These are phyloP conservation scores for Coprinopsis cinerea DNA, from an alignment of 768 basidiomycete genomes.

Conservation along the genomic window DNA sequence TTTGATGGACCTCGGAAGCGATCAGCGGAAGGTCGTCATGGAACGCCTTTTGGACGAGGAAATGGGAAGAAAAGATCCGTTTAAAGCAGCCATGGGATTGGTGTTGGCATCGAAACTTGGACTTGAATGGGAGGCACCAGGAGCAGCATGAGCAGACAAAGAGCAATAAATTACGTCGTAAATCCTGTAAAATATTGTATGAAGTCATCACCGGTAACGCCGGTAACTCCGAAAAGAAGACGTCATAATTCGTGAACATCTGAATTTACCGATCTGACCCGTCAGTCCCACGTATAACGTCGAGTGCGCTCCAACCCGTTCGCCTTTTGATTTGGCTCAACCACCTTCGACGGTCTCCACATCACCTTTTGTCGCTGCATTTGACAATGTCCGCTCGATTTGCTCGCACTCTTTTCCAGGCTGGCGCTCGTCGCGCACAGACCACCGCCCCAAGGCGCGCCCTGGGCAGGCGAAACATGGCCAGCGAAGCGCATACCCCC, in stretches of 20 bases:
- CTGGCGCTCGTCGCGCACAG: constrained; percentile 28
- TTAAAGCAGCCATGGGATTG: constrained; percentile 45
- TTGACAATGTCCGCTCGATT: constrained; percentile 34
- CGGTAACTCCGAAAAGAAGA: no score
- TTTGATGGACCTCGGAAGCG: constrained; percentile 15
- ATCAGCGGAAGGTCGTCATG: constrained; percentile 19
- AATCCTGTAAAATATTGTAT: constrained; percentile 4
- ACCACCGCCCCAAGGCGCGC: constrained; percentile 19
- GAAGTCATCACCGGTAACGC: constrained; percentile 12
- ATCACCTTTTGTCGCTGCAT: constrained; percentile 2
- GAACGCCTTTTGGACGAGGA: constrained; percentile 28
- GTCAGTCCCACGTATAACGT: constrained; percentile 7
- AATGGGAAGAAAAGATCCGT: constrained; percentile 31
- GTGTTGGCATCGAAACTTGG: constrained; percentile 36
- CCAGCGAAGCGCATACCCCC: constrained; percentile 29
- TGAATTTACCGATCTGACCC: constrained; percentile 33
- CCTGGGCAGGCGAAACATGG: constrained; percentile 29
- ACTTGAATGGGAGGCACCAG: constrained; percentile 27
- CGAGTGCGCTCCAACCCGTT: constrained; percentile 11
- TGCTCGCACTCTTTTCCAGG: constrained; percentile 28
- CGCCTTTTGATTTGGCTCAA: constrained; percentile 10
- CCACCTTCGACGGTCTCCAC: constrained; percentile 7
- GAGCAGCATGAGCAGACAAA: no score
- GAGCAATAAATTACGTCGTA: not conserved
- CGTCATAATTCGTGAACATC: not conserved